A percentile compares a stretch with the other conserved stretches of the same genome.
phyloP scores from a whole-genome alignment of 2,329 filamentous ascomycete genomes.

The Fusarium graminum region DNA sequence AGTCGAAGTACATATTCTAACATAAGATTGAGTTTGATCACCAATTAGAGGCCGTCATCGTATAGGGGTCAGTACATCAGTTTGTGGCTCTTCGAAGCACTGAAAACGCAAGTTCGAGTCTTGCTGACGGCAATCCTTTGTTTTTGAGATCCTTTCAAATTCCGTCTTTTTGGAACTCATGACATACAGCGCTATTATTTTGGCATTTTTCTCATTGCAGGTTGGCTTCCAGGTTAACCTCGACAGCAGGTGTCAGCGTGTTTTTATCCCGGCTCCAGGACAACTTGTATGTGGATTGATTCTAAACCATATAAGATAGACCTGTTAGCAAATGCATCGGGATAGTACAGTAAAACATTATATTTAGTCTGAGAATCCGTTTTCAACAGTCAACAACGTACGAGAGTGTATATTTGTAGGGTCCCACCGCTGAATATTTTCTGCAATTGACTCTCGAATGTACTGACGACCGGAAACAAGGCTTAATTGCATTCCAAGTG shows the following conservation, averaged over 20 bases:
- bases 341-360: too few species aligned
- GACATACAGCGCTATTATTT: neutral
- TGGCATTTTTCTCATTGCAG: neutral
- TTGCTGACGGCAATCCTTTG: conserved; percentile 35
- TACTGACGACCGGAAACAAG: neutral
- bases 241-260: too few species aligned
- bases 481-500: too few species aligned
- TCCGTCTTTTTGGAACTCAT: neutral
- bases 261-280: too few species aligned
- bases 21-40: neutral
- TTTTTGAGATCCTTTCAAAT: conserved; percentile 6
- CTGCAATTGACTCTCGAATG: neutral
- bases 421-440: neutral
- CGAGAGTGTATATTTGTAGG: neutral
- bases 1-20: accelerated
- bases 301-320: too few species aligned
- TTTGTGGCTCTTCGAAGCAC: conserved; percentile 40
- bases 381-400: too few species aligned
- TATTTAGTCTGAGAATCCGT: too few species aligned
- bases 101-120: conserved; percentile 47
- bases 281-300: too few species aligned
- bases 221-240: too few species aligned
- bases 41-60: conserved; percentile 41
- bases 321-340: too few species aligned
- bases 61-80: conserved; percentile 48